phyloP scores from a whole-genome alignment of 2,329 filamentous ascomycete genomes.

The Davidsoniella virescens region DNA sequence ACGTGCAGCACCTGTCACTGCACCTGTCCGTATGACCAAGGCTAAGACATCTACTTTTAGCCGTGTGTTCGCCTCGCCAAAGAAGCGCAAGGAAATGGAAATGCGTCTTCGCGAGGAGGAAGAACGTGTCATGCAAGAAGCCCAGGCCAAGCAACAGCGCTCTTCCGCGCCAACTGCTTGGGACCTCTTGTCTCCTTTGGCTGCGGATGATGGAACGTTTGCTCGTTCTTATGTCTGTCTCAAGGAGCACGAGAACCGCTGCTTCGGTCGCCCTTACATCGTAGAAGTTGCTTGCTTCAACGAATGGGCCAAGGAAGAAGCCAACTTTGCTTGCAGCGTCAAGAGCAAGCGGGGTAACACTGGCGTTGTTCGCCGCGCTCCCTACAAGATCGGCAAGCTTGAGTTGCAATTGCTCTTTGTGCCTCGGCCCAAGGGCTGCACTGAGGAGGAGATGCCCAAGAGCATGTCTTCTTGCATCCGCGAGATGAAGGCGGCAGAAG shows the following conservation, averaged over 20 bases:
- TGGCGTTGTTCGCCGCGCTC: conserved; percentile 61
- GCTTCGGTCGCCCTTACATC: conserved; percentile 74
- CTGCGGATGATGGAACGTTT: conserved; percentile 85
- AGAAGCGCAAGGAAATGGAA: conserved; percentile 92
- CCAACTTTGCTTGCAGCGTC: conserved; percentile 62
- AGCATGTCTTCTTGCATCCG: conserved; percentile 95
- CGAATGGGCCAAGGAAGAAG: conserved; percentile 89
- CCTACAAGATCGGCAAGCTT: conserved; percentile 93
- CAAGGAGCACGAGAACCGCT: conserved; percentile 76
- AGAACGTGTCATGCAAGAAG: conserved; percentile 51
- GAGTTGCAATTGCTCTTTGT: conserved; percentile 91
- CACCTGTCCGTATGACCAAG: conserved; percentile 37
- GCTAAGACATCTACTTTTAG: conserved; percentile 80
- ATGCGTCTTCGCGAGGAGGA: conserved; percentile 69
- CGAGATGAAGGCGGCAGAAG: conserved; percentile 82
- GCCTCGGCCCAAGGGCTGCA: conserved; percentile 70
- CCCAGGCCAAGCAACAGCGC: conserved; percentile 46
- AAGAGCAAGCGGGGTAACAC: conserved; percentile 78
- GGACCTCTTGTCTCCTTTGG: conserved; percentile 72
- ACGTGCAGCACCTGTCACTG: conserved; percentile 31
- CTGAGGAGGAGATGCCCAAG: conserved; percentile 96
- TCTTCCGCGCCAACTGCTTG: conserved; percentile 56
- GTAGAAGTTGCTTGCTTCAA: conserved; percentile 94
- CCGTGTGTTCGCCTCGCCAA: conserved; percentile 81
- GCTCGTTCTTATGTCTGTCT: conserved; percentile 85